Percentiles rank a stretch among this genome's conserved stretches.
Evolutionary conservation across 768 basidiomycete species (phyloP).

Genomic region (Suillus bovinus): DNA sequence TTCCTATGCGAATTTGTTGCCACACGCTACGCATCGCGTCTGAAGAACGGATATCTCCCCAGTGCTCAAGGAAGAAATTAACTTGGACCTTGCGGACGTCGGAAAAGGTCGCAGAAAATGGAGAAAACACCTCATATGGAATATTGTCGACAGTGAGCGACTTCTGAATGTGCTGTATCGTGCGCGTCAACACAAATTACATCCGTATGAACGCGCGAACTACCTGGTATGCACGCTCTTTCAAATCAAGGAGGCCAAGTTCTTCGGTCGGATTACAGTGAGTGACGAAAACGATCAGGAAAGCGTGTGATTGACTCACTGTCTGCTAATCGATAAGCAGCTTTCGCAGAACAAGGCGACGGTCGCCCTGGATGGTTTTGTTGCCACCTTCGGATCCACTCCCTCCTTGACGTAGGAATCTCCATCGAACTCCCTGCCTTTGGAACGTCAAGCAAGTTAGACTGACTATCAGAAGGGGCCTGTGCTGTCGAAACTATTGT

Average conservation of each 20-base stretch:
- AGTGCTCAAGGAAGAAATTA: conserved; percentile 77
- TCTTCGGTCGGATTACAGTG: conserved; percentile 40
- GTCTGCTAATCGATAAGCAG: conserved; percentile 81
- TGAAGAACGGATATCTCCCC: conserved; percentile 82
- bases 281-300: not conserved
- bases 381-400: conserved; percentile 79
- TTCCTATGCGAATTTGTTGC: conserved; percentile 80
- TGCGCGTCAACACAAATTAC: not conserved
- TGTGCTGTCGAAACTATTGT: conserved; percentile 14
- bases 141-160: conserved; percentile 79
- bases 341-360: conserved; percentile 80
- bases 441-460: conserved; percentile 28
- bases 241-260: conserved; percentile 70
- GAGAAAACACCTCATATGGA: conserved; percentile 83
- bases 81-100: conserved; percentile 83
- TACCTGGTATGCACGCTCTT: conserved; percentile 66
- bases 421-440: conserved; percentile 16
- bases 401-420: conserved; percentile 43
- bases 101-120: conserved; percentile 80
- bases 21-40: conserved; percentile 81
- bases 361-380: conserved; percentile 59
- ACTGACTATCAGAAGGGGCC: conserved; percentile 38
- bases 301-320: conserved; percentile 46
- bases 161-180: conserved; percentile 66
- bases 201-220: not conserved